These are phyloP conservation scores for Candida sp. DNA, from an alignment of 1,139 yeast genomes.

Conservation along the genomic window DNA sequence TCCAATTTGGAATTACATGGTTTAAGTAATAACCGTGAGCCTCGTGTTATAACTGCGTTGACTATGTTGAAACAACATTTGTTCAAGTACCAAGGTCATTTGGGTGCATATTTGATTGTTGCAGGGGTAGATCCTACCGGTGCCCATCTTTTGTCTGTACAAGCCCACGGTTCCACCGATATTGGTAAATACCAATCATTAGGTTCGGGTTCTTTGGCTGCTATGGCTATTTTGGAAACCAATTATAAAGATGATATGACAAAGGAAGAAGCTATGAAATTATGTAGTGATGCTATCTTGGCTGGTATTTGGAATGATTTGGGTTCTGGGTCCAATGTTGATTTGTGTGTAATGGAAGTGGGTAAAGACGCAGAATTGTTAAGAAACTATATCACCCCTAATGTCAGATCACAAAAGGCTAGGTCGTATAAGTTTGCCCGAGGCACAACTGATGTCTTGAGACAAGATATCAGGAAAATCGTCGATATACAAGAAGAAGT, in stretches of 20 bases:
- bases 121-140: constrained; percentile 99
- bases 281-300: constrained; percentile 91
- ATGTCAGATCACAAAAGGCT: constrained; percentile 78
- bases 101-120: constrained; percentile 94
- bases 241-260: constrained; percentile 78
- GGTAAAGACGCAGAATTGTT: constrained; percentile 82
- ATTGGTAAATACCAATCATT: constrained; percentile 89
- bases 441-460: constrained; percentile 88
- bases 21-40: constrained; percentile 76
- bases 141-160: constrained; percentile 86
- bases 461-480: constrained; percentile 58
- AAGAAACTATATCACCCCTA: constrained; percentile 90
- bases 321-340: constrained; percentile 98
- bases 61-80: constrained; percentile 93
- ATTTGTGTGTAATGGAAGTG: constrained; percentile 91
- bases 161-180: constrained; percentile 98
- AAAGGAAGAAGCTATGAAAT: constrained; percentile 82
- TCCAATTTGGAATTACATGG: constrained; percentile 90
- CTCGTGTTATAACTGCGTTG: constrained; percentile 91
- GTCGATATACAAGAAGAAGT: constrained; percentile 73
- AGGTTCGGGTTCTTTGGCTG: constrained; percentile 98
- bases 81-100: constrained; percentile 94
- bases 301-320: constrained; percentile 99
- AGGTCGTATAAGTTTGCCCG: constrained; percentile 78
- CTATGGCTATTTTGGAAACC: constrained; percentile 95